Evolutionary conservation across 2,329 filamentous ascomycete species (phyloP).

Genomic region (Aspergillus fructus): DNA sequence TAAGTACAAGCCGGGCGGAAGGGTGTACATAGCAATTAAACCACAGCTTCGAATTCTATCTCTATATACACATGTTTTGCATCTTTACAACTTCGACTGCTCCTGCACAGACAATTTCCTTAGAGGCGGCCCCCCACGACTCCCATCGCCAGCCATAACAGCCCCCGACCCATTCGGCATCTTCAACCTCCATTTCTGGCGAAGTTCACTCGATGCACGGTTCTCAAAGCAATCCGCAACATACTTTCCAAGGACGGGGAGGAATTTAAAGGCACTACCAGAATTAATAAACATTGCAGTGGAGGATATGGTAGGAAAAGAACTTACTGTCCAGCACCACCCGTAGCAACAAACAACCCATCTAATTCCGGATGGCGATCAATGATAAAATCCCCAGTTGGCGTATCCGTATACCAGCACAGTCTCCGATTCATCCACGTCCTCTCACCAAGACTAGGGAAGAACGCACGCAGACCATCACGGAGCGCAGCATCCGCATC

Average conservation of each 20-base stretch:
- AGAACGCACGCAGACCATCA: slow-evolving; percentile 56
- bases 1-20: too few species aligned
- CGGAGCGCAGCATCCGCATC: slow-evolving; percentile 62
- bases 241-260: slow-evolving; percentile 16
- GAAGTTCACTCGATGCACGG: not conserved
- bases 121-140: slow-evolving; percentile 14
- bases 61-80: not conserved
- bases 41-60: not conserved
- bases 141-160: slow-evolving; percentile 14
- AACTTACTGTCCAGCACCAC: slow-evolving; percentile 22
- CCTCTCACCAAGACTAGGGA: slow-evolving; percentile 58
- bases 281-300: not conserved
- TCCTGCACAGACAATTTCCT: slow-evolving; percentile 11
- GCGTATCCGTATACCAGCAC: slow-evolving; percentile 73
- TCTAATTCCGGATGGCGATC: slow-evolving; percentile 62
- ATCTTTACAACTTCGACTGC: slow-evolving; percentile 10
- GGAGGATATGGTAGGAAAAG: not conserved
- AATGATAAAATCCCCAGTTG: slow-evolving; percentile 66
- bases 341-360: slow-evolving; percentile 35
- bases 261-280: slow-evolving; percentile 18
- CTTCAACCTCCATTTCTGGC: slow-evolving; percentile 14
- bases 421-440: slow-evolving; percentile 61
- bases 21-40: too few species aligned
- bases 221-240: slow-evolving; percentile 14
- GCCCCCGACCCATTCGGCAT: not conserved